Evolutionary conservation across 176 grass and related monocot genomes (phyloP), one percentile per base, ranked within the genome.

Genomic region (Avena insularis): DNA sequence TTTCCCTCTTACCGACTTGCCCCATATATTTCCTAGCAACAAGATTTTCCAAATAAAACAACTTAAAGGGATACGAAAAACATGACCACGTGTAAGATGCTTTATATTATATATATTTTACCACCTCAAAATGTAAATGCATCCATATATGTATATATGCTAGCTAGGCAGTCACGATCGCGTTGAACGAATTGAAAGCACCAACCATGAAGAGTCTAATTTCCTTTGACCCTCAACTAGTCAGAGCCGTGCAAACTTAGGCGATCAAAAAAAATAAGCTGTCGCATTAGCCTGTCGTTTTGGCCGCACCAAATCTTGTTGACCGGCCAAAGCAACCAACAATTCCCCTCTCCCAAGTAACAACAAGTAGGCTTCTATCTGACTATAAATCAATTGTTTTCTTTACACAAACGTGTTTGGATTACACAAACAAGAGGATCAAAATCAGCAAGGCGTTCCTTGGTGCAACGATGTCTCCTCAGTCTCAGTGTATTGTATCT

Each of bases 241-340:
- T 88, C 82, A 85, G 77, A 85, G 90, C 69, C 82, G 90, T 88
- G 90, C 86, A 76, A 88, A 62, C 61, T 51, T 71, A 60, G 84
- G 17, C 61, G 75, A 84, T 31, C 47, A 50, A 86, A 55, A 85
- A 55, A 67, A 66, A 40, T 12, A 31, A 23, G 46, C 5, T 75
- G 58, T 40, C 38, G 2, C 20, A 21, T 27, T 27, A n/a, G 74
- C 49, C 48, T 81, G 67, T 62, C 57, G 6, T 80, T 87, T 66
- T 56, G 27, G 59, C 33, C 21, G 9, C 38, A 87, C 40, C 81
- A 57, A 20, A 60, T 75, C 57, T 51, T 75, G 59, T 80, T 84
- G 89, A 90, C 89, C 35, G 89, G 86, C 84, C 40, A 58, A 23
- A 17, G 8, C 59, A 66, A 71, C 1, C 8, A 14, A 33, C 58